These are phyloP conservation scores for Trichophyton simii DNA, from an alignment of 2,329 filamentous ascomycete species.

Conservation along the genomic window DNA sequence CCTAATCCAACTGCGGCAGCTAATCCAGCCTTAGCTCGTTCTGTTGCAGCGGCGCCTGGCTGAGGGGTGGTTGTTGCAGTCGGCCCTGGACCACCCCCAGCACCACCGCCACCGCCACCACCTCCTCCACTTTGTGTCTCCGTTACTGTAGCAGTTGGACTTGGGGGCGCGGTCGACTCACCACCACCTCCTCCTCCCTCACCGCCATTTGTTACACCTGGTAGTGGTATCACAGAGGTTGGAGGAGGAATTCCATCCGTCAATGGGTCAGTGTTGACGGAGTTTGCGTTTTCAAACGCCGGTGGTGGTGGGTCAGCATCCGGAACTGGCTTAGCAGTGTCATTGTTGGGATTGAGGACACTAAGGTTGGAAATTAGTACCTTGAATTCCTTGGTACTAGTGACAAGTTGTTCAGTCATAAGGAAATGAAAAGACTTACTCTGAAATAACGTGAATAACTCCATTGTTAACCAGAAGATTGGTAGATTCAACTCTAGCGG, in stretches of 20 bases:
- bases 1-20: conserved; percentile 38
- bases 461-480: conserved; percentile 45
- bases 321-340: conserved; percentile 32
- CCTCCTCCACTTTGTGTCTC: neutral
- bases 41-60: conserved; percentile 25
- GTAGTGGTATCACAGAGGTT: conserved; percentile 24
- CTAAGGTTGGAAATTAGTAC: conserved; percentile 17
- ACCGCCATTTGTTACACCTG: conserved; percentile 20
- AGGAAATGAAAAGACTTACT: conserved; percentile 27
- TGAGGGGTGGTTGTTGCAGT: conserved; percentile 15
- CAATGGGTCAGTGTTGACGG: conserved; percentile 40
- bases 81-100: neutral
- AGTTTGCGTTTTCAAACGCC: conserved; percentile 44
- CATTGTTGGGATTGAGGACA: conserved; percentile 47
- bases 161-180: neutral
- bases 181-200: conserved; percentile 11
- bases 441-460: conserved; percentile 47
- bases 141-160: neutral
- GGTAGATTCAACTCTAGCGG: conserved; percentile 38
- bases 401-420: neutral
- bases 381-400: neutral
- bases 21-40: conserved; percentile 32
- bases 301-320: conserved; percentile 31
- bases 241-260: conserved; percentile 42
- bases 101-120: neutral